phyloP scores from a whole-genome alignment of 345 rosid species.

The Euphorbia tirucalli region DNA sequence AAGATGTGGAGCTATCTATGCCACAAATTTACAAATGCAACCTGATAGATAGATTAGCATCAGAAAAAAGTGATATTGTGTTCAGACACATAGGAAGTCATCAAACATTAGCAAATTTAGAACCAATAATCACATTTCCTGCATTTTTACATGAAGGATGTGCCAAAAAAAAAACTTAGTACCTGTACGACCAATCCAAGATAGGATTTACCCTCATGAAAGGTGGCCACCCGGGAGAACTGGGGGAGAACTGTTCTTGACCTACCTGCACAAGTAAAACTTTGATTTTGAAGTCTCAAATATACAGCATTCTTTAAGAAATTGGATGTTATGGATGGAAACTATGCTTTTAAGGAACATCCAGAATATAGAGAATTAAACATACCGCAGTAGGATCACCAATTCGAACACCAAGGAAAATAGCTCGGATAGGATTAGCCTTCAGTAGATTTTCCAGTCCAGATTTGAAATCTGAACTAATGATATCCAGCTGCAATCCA shows the following conservation, averaged over 20 bases:
- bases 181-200: slow-evolving; percentile 99
- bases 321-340: neutral
- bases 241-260: slow-evolving; percentile 97
- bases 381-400: slow-evolving; percentile 99
- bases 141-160: too few relatives aligned
- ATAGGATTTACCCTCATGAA: slow-evolving; percentile 99
- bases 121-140: neutral
- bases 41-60: too few relatives aligned
- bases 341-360: neutral
- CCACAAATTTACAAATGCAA: neutral
- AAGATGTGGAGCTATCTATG: neutral
- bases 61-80: too few relatives aligned
- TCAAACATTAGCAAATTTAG: neutral
- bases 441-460: slow-evolving; percentile 85
- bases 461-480: slow-evolving; percentile 85
- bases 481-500: slow-evolving; percentile 73
- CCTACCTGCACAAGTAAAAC: slow-evolving; percentile 58
- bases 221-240: slow-evolving; percentile 99
- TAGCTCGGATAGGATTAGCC: slow-evolving; percentile 83
- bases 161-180: neutral
- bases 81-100: neutral
- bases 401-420: slow-evolving; percentile 94
- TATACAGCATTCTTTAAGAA: slow-evolving; percentile 3
- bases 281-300: slow-evolving; percentile 10
- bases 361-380: slow-evolving; percentile 10